Percentiles rank a stretch among this genome's conserved stretches.
These are phyloP conservation scores for Endogone sp. DNA, from an alignment of 192 early-diverging fungal genomes.

Conservation along the genomic window DNA sequence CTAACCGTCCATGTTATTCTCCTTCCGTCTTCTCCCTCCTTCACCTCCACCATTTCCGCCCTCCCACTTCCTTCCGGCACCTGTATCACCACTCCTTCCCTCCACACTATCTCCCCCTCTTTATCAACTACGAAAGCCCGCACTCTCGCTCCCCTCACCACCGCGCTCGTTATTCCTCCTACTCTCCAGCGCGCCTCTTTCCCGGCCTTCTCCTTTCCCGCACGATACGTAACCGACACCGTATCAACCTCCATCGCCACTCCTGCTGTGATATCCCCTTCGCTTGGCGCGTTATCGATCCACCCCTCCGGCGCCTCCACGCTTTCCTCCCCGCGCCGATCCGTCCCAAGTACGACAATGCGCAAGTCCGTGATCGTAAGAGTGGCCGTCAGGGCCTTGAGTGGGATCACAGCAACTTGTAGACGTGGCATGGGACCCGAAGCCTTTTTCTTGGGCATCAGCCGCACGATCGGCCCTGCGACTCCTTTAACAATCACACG, in stretches of 20 bases:
- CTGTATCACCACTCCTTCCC: neutral
- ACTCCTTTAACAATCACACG: neutral
- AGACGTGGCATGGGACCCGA: too few relatives aligned
- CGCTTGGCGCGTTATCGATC: slow-evolving; percentile 24
- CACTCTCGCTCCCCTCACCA: neutral
- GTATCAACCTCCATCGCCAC: slow-evolving; percentile 8
- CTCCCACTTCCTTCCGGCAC: neutral
- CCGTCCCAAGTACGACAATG: slow-evolving; percentile 7
- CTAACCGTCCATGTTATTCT: neutral
- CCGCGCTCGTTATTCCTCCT: too few relatives aligned
- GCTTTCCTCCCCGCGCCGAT: slow-evolving; percentile 6
- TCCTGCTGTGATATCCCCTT: slow-evolving; percentile 6
- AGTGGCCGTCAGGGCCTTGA: neutral
- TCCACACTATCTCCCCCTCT: neutral
- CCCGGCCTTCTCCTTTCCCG: too few relatives aligned
- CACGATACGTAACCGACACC: slow-evolving; percentile 14
- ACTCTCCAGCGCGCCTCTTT: too few relatives aligned
- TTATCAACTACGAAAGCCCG: neutral
- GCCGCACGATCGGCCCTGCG: neutral
- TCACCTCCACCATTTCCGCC: neutral
- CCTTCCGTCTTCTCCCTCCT: neutral
- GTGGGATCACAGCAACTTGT: neutral
- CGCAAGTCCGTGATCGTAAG: slow-evolving; percentile 1
- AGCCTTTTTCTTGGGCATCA: neutral
- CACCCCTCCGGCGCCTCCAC: slow-evolving; percentile 11